Percentiles rank a stretch among this genome's conserved stretches.
These are phyloP conservation scores for Periconia sp. DNA, from an alignment of 2,329 filamentous ascomycete genomes.

Conservation along the genomic window DNA sequence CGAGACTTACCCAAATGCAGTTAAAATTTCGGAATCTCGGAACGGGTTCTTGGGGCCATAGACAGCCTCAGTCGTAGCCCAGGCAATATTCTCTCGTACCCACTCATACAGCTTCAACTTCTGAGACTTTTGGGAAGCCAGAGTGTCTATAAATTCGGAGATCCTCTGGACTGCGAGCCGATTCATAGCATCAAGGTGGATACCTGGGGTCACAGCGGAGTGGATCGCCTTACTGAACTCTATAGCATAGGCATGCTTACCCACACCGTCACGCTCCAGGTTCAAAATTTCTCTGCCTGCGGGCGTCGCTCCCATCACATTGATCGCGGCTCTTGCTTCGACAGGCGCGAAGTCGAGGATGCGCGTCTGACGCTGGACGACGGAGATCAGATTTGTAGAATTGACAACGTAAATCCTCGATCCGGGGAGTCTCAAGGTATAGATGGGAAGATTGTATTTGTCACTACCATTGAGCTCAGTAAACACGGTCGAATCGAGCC, in stretches of 20 bases:
- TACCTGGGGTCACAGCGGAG: conserved; percentile 35
- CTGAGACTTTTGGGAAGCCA: conserved; percentile 9
- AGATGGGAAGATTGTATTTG: conserved; percentile 39
- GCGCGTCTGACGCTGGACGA: conserved; percentile 43
- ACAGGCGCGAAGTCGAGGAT: conserved; percentile 48
- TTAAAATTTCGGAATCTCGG: conserved; percentile 30
- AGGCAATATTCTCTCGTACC: conserved; percentile 34
- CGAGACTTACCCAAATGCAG: conserved; percentile 15
- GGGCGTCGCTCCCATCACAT: conserved; percentile 37
- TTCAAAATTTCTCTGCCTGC: conserved; percentile 38
- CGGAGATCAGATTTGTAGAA: conserved; percentile 32
- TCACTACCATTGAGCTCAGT: conserved; percentile 6
- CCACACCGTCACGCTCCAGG: conserved; percentile 41
- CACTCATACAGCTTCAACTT: conserved; percentile 21
- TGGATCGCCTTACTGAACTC: conserved; percentile 38
- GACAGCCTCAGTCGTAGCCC: conserved; percentile 44
- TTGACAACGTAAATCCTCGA: conserved; percentile 50
- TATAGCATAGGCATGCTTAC: conserved; percentile 36
- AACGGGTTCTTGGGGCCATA: conserved; percentile 50
- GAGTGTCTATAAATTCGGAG: conserved; percentile 10
- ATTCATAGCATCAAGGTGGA: conserved; percentile 46
- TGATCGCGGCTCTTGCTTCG: conserved; percentile 40
- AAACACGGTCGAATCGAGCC: not conserved
- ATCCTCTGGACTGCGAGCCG: conserved; percentile 34
- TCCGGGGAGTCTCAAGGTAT: conserved; percentile 47